A percentile compares a stretch with the other conserved stretches of the same genome.
Conservation (phyloP, 306 rosid genomes). For the Biancaea sappan region DNA sequence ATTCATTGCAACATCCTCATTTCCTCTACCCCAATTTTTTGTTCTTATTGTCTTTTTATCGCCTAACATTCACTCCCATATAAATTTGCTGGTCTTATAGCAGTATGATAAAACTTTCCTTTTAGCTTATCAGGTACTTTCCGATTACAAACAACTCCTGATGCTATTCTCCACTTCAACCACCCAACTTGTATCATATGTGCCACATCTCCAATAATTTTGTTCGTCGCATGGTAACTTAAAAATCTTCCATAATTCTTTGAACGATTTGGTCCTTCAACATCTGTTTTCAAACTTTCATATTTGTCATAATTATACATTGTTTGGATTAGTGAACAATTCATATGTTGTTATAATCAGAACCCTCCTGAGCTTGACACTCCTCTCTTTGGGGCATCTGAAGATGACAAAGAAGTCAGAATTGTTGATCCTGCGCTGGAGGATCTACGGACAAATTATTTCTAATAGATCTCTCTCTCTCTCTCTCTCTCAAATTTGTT, state of each 20-base stretch:
- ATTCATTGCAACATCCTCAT: too few species aligned
- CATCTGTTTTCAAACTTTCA: not conserved
- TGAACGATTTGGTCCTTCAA: not conserved
- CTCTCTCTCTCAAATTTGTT: not conserved
- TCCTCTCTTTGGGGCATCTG: constrained; percentile 52
- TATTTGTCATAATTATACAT: not conserved
- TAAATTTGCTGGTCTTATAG: too few species aligned
- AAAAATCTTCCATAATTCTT: not conserved
- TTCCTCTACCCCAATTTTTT: too few species aligned
- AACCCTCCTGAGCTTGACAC: constrained; percentile 83
- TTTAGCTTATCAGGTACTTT: too few species aligned
- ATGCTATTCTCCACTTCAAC: too few species aligned
- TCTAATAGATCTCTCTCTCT: constrained; percentile 49
- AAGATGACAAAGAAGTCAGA: constrained; percentile 54
- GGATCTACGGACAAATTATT: constrained; percentile 61
- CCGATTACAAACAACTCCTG: too few species aligned
- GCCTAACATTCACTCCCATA: too few species aligned
- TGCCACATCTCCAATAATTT: too few species aligned
- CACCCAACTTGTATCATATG: too few species aligned
- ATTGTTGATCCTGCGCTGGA: constrained; percentile 54
- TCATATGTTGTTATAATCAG: constrained; percentile 45
- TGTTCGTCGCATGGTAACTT: too few species aligned
- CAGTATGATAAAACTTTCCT: too few species aligned
- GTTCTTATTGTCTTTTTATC: too few species aligned
- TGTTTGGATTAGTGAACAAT: not conserved